Base-by-base conservation (phyloP, 202 grass and related monocot species). In the Schoenoplectus triqueter region DNA sequence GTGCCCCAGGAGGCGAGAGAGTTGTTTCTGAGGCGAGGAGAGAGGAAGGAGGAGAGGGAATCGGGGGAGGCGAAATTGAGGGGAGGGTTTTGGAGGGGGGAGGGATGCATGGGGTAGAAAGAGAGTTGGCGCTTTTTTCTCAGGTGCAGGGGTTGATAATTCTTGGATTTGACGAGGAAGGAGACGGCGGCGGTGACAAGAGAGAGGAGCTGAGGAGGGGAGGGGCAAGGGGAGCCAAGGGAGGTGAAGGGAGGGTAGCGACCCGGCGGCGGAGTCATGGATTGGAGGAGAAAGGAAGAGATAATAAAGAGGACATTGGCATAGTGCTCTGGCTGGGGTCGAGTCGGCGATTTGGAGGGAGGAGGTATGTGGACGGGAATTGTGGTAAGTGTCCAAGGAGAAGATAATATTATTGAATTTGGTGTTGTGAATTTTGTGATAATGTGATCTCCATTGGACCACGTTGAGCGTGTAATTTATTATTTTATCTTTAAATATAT, bases 41-140 rank as follows among this genome's bases (percentile, higher is more conserved):
- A 87, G 46, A 98, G 88, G 88, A 89, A 98, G 11, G 86, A 73
- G 7, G 88, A 85, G 1, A 98, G 95, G 2, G 89, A 95, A 52
- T 95, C 95, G 22, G 92, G 77, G 20, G 86, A 92, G 21, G 89
- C 68, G 92, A 95, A 95, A 64, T 85, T 71, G 5, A 98, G 89
- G 2, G 92, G 74, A 81, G 84, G 80, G 11, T 84, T 68, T 47
- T 85, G 75, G 21, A 90, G 88, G 7, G 90, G 80, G 46, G 86
- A 83, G 2, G 84, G 85, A 3, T 78, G 73, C 87, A 88, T 90
- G 15, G 70, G 85, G 46, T 83, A 83, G 64, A 83, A 68, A 44
- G 81, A 55, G 22, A 69, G 66, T 0, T 68, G 64, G 46, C 65
- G 81, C 0, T 83, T 83, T 41, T 69, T 66, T 48, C 81, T 21